These are phyloP conservation scores for Aspergillus piperis DNA, from an alignment of 2,329 filamentous ascomycete species.

Conservation along the genomic window DNA sequence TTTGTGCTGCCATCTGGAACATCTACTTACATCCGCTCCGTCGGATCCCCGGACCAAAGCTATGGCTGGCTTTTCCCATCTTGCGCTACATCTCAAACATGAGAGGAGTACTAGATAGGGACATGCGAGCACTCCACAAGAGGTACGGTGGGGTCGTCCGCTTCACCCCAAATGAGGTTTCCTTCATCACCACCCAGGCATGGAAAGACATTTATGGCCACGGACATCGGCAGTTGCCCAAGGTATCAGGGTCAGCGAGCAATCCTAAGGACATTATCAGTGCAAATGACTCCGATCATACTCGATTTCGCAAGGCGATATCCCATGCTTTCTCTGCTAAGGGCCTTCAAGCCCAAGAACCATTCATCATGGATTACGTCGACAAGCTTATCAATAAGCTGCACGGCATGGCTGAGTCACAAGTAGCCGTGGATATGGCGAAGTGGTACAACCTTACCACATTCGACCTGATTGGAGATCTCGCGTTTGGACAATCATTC, in stretches of 20 bases:
- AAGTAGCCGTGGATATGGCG: slow-evolving; percentile 21
- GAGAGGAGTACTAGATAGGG: slow-evolving; percentile 12
- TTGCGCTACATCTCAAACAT: slow-evolving; percentile 13
- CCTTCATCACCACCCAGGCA: slow-evolving; percentile 27
- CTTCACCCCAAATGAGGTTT: slow-evolving; percentile 35
- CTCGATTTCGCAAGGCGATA: slow-evolving; percentile 31
- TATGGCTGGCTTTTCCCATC: slow-evolving; percentile 20
- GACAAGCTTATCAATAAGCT: slow-evolving; percentile 31
- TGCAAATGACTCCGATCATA: slow-evolving; percentile 24
- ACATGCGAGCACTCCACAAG: slow-evolving; percentile 10
- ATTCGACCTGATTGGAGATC: slow-evolving; percentile 31
- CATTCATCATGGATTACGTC: slow-evolving; percentile 33
- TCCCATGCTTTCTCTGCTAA: slow-evolving; percentile 45
- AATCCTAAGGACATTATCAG: slow-evolving; percentile 14
- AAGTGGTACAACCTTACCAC: slow-evolving; percentile 29
- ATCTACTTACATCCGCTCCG: slow-evolving; percentile 25
- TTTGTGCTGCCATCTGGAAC: not conserved
- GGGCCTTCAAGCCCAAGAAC: slow-evolving; percentile 41
- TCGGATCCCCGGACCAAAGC: slow-evolving; percentile 17
- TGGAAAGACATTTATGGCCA: slow-evolving; percentile 33
- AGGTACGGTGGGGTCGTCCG: slow-evolving; percentile 29
- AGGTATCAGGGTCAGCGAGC: slow-evolving; percentile 7
- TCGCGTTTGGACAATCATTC: slow-evolving; percentile 29
- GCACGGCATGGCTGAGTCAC: slow-evolving; percentile 9
- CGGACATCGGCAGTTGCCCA: slow-evolving; percentile 15